Conservation (phyloP, 2,329 filamentous ascomycete genomes). For the Periconia macrospinosa region DNA sequence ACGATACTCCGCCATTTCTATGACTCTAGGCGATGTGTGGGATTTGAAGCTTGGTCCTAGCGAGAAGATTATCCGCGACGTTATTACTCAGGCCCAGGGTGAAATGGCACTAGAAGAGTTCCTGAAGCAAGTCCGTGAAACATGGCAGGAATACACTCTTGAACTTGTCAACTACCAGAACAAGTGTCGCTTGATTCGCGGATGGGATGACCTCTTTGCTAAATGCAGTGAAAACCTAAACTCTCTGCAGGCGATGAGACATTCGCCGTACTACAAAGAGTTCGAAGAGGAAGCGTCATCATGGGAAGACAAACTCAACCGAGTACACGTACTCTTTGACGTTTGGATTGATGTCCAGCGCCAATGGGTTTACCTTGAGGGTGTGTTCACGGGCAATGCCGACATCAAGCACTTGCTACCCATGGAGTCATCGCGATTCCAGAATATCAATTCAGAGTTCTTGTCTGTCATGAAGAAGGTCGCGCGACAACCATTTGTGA, state of each 20-base stretch:
- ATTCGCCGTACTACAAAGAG: conserved; percentile 98
- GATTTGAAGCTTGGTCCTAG: conserved; percentile 88
- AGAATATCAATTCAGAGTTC: conserved; percentile 99
- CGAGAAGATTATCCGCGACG: conserved; percentile 85
- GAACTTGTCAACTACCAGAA: conserved; percentile 97
- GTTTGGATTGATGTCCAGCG: conserved; percentile 99
- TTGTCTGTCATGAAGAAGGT: conserved; percentile 99
- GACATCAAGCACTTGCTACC: conserved; percentile 98
- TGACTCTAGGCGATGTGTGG: conserved; percentile 99
- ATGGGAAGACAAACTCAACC: conserved; percentile 98
- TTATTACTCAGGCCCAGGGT: conserved; percentile 93
- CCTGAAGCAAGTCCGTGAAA: conserved; percentile 92
- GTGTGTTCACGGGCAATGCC: conserved; percentile 96
- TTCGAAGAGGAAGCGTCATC: conserved; percentile 96
- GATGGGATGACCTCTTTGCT: conserved; percentile 97
- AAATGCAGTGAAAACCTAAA: conserved; percentile 99
- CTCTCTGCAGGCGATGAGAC: conserved; percentile 96
- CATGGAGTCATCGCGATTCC: conserved; percentile 93
- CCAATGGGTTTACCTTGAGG: conserved; percentile 99
- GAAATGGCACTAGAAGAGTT: conserved; percentile 99
- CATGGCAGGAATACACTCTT: conserved; percentile 92
- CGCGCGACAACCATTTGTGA: conserved; percentile 90
- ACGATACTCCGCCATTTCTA: conserved; percentile 88
- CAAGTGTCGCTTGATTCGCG: conserved; percentile 94
- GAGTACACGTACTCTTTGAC: conserved; percentile 96